Evolutionary conservation across 2,329 filamentous ascomycete species (phyloP).

Genomic region (Simplicillium sp.): DNA sequence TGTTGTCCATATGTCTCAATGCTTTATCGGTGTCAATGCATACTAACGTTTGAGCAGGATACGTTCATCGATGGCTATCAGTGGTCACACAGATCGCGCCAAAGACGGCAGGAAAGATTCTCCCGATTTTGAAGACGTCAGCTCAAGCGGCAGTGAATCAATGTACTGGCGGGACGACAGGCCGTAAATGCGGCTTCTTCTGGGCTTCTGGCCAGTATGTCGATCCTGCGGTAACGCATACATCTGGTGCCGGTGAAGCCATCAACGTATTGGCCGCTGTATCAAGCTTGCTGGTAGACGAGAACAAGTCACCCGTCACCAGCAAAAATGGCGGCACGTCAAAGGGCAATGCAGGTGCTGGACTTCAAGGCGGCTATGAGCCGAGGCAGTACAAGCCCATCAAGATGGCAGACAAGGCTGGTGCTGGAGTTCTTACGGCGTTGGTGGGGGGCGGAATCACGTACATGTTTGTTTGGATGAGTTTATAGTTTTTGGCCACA

Average conservation of each 20-base stretch:
- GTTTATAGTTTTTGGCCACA: too few relatives aligned
- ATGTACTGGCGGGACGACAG: constrained; percentile 37
- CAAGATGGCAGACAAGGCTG: constrained; percentile 33
- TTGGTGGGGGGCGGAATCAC: constrained; percentile 11
- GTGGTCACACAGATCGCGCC: constrained; percentile 44
- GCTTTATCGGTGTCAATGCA: too few relatives aligned
- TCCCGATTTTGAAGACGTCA: constrained; percentile 39
- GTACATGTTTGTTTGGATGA: neutral
- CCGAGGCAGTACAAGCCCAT: constrained; percentile 19
- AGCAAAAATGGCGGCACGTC: constrained; percentile 39
- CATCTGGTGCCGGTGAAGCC: constrained; percentile 46
- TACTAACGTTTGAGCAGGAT: neutral
- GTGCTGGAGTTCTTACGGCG: constrained; percentile 36
- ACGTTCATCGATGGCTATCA: constrained; percentile 40
- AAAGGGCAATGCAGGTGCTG: constrained; percentile 12
- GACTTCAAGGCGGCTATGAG: too few relatives aligned
- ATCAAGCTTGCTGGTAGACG: constrained; percentile 37
- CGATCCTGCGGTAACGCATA: constrained; percentile 45
- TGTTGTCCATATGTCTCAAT: too few relatives aligned
- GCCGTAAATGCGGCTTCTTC: constrained; percentile 29
- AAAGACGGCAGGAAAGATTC: constrained; percentile 36
- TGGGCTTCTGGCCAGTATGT: constrained; percentile 31
- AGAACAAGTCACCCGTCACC: constrained; percentile 32
- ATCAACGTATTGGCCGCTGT: constrained; percentile 47
- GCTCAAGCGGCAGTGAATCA: constrained; percentile 42